Percentiles rank a stretch among this genome's conserved stretches.
Evolutionary conservation across 2,329 filamentous ascomycete species (phyloP).

Genomic region (Xylaria sp.): DNA sequence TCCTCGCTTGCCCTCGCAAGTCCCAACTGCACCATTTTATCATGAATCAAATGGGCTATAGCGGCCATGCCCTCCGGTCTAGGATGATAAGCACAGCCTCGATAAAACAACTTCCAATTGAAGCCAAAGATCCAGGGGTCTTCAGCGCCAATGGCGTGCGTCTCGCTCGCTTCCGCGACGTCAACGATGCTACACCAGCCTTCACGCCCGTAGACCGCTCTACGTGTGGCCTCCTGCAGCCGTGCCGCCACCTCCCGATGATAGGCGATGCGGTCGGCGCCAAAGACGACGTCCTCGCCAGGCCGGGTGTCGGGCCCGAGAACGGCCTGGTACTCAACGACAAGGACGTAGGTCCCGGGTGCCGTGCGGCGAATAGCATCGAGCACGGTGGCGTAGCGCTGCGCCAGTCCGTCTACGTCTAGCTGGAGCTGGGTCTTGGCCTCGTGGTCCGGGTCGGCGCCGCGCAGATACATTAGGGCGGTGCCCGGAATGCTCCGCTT

Average conservation of each 20-base stretch:
- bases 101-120: conserved; percentile 43
- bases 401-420: conserved; percentile 43
- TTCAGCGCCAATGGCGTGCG: conserved; percentile 47
- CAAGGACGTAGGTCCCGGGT: conserved; percentile 56
- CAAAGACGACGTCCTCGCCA: conserved; percentile 45
- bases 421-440: conserved; percentile 22
- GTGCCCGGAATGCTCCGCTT: conserved; percentile 36
- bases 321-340: conserved; percentile 55
- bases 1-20: conserved; percentile 35
- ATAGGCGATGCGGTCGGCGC: conserved; percentile 43
- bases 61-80: conserved; percentile 48
- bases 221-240: conserved; percentile 45
- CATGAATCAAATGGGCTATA: conserved; percentile 45
- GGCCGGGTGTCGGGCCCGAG: conserved; percentile 46
- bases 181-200: conserved; percentile 46
- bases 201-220: conserved; percentile 42
- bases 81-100: conserved; percentile 48
- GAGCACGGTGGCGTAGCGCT: conserved; percentile 44
- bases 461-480: conserved; percentile 30
- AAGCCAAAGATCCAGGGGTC: conserved; percentile 50
- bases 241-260: conserved; percentile 42
- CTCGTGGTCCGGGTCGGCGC: conserved; percentile 34
- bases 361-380: conserved; percentile 51
- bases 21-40: conserved; percentile 42
- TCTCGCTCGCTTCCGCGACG: conserved; percentile 43